Percentiles rank a stretch among this genome's conserved stretches.
Conservation (phyloP, 495 filamentous ascomycete species). For the Penicillium parvum region DNA sequence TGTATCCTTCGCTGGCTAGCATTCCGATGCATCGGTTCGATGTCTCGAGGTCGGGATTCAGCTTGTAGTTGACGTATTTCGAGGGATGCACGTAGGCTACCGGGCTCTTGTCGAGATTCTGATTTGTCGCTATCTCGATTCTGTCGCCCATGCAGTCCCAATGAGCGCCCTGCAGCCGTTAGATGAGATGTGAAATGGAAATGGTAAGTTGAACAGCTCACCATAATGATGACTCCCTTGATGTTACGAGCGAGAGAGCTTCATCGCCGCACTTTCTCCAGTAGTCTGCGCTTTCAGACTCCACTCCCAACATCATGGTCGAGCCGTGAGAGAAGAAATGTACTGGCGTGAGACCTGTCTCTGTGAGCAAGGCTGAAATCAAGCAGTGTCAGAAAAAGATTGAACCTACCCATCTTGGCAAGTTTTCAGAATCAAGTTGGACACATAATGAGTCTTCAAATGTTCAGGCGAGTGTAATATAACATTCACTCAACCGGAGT, state of each 20-base stretch:
- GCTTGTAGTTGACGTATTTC: slow-evolving; percentile 54
- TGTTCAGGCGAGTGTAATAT: not conserved
- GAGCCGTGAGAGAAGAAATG: slow-evolving; percentile 67
- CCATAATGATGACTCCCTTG: slow-evolving; percentile 61
- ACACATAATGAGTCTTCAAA: too few species aligned
- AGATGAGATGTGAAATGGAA: too few species aligned
- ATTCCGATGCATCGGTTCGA: slow-evolving; percentile 41
- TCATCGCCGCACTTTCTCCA: slow-evolving; percentile 60
- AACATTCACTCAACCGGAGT: not conserved
- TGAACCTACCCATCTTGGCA: not conserved
- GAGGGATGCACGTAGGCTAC: slow-evolving; percentile 55
- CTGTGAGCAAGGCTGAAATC: not conserved
- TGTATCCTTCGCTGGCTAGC: slow-evolving; percentile 46
- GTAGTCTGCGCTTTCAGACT: slow-evolving; percentile 52
- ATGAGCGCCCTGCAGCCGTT: slow-evolving; percentile 50
- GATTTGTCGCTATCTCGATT: slow-evolving; percentile 54
- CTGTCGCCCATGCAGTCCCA: slow-evolving; percentile 48
- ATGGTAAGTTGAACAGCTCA: too few species aligned
- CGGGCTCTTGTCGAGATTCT: slow-evolving; percentile 49
- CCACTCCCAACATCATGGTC: slow-evolving; percentile 63
- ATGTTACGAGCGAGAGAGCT: slow-evolving; percentile 50
- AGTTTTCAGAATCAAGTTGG: not conserved
- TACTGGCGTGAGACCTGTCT: slow-evolving; percentile 45
- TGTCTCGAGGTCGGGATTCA: slow-evolving; percentile 50
- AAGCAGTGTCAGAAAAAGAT: too few species aligned